Base-by-base conservation (phyloP, 768 basidiomycete genomes). In the Mycena crocata region DNA sequence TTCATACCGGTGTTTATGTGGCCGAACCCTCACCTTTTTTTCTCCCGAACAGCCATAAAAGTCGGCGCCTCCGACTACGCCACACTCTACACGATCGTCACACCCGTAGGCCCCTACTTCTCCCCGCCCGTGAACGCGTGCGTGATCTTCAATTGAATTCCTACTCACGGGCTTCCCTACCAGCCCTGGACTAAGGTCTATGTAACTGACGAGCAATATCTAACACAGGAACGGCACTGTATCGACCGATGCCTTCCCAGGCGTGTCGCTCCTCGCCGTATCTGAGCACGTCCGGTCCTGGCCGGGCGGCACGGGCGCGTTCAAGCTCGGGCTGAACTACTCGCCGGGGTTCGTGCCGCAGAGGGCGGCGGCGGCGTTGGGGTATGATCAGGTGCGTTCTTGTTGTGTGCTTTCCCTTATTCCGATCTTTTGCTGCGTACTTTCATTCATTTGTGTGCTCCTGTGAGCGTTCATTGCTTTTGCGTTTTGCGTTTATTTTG, bases 31-130 rank as follows among this genome's bases (percentile, higher is more conserved):
- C 87, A 71, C 77, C 86, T 61, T 80, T 81, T 67, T 62, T 19
- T 31, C n/a, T 23, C 45, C 32, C 19, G n/a, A 23, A 32, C 64
- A 78, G 84, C 80, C 10, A 80, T 92, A 28, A 86, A 89, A 37
- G 89, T 95, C 1, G 83, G 84, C 6, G 87, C 94, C 0, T 93
- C 93, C 0, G 88, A 89, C 62, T 85, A 88, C 58, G 92, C 94
- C 0, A 80, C 89, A 51, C 85, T 96, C 44, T 97, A 90, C 77
- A 86, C 94, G 70, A 85, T 98, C 73, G 74, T 86, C 30, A 86
- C 85, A 1, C 93, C 85, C 1, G 86, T 91, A 1, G 93, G 93
- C 1, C 93, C 93, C 0, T 95, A 94, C 78, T 94, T 91, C 79
- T 84, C 85, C 0, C 80, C 84, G n/a, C n/a, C n/a, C n/a, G n/a